Evolutionary conservation across 306 rosid genomes (phyloP), one percentile per base, ranked within the genome.

Genomic region (Benincasa hispida): DNA sequence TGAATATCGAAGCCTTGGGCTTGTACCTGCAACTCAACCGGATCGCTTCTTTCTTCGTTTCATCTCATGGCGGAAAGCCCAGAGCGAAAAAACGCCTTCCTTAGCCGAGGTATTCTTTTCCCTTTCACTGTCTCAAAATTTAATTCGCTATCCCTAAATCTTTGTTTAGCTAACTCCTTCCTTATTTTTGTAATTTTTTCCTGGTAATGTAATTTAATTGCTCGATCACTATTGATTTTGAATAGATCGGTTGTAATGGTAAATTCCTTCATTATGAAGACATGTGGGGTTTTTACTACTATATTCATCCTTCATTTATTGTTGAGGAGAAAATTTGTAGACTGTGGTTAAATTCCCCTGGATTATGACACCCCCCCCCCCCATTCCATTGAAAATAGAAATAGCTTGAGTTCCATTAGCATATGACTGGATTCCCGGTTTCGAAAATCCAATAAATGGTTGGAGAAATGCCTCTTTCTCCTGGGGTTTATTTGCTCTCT

Each of bases 31-130:
- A 65, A 69, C 79, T 50, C 61, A 58, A 58, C 53, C 74, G 15
- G 66, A 78, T 75, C 81, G 80, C 72, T 68, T 83, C 83, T 63
- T 80, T n/a, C n/a, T 47, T 70, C 82, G n/a, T 79, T 45, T 53
- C 87, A 70, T 79, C 90, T n/a, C 67, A 93, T 93, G 98, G 92
- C 96, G 88, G 98, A n/a, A 88, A 72, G 34, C 87, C 54, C 76
- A 82, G 59, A 77, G 76, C 60, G 83, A 84, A 78, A 84, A 81
- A 17, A 53, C 81, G 55, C 90, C 48, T 77, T 75, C 96, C 75
- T 89, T 93, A 0, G 85, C 93, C 24, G 91, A 93, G 97, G 98
- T 91, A 77, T 25, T 21, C 5, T 57, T 45, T 48, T 47, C 25
- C 4, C 58, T 70, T 25, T 70, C 30, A 47, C 15, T 1, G 0